Base-by-base conservation (phyloP, 192 early-diverging fungal genomes). In the Geranomyces variabilis region DNA sequence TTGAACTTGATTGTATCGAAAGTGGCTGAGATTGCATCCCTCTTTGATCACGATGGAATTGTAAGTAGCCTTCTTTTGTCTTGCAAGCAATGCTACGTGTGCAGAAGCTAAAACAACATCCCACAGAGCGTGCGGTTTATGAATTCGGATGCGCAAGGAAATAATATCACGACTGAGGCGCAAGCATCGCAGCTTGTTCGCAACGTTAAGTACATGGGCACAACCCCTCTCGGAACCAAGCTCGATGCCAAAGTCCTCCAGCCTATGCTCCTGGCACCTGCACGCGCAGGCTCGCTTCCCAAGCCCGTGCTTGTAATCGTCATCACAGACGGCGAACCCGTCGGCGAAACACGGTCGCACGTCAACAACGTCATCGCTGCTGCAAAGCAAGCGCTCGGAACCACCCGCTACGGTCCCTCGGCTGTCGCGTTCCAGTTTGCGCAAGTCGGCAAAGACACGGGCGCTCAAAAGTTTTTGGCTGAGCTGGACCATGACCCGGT, bases 291-390 rank as follows among this genome's bases (percentile, higher is more conserved):
- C 56, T 9, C 46, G 15, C 41, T 77, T 7, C 41, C 46, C 5
- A 77, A 77, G 36, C 76, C 76, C 45, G 61, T 77, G 9, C 58
- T 73, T 13, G 71, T 62, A 17, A 73, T 77, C 31, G 53, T 67
- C 58, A 55, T 77, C 60, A 77, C 76, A 1, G 76, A 77, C 66
- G 76, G 71, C 48, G 70, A 77, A 30, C 76, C 76, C 0, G 66
- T 69, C 41, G 71, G 71, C 21, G 76, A 77, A 61, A 1, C 63
- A 2, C 51, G 76, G 19, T 51, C 26, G 30, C 26, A 62, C 30
- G 19, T 77, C 47, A 30, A 63, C 19, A 51, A 15, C 13, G 70
- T 74, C 24, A 77, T 77, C 53, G 1, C 47, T 5, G 44, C 19
- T 12, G 45, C 66, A 28, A 77, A 64, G 51, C 55, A 60, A 4